Percentiles rank a stretch among this genome's conserved stretches.
phyloP scores from a whole-genome alignment of 1,284 basidiomycete species.

The Anthracocystis setariae region DNA sequence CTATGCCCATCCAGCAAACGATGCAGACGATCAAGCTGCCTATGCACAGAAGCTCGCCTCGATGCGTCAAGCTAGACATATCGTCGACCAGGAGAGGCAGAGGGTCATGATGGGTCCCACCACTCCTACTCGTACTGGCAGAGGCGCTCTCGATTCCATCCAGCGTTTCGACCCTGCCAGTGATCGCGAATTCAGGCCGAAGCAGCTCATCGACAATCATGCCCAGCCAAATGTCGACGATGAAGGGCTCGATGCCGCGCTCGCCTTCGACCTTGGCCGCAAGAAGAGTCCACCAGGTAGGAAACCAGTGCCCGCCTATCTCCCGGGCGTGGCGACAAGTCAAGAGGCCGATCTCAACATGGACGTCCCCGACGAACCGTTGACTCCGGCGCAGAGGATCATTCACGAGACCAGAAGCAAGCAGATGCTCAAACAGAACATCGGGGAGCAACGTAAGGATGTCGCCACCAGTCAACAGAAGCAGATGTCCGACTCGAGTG shows the following conservation, averaged over 20 bases:
- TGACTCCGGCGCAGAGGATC: constrained; percentile 61
- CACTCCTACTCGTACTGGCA: constrained; percentile 10
- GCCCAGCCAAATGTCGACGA: not conserved
- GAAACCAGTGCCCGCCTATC: constrained; percentile 47
- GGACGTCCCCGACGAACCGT: constrained; percentile 17
- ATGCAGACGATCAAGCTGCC: constrained; percentile 54
- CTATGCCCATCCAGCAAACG: constrained; percentile 10
- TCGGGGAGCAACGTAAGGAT: constrained; percentile 33
- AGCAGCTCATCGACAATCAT: constrained; percentile 30
- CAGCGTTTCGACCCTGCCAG: constrained; percentile 26
- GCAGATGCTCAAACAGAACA: constrained; percentile 46
- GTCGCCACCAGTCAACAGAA: constrained; percentile 10
- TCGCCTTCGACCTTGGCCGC: constrained; percentile 23
- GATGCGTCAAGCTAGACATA: constrained; percentile 55
- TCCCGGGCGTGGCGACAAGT: constrained; percentile 4
- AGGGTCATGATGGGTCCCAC: constrained; percentile 28
- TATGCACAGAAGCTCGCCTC: constrained; percentile 52
- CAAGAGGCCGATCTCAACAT: not conserved
- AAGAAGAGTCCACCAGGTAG: constrained; percentile 52
- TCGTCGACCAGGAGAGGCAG: constrained; percentile 60
- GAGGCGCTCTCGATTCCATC: not conserved
- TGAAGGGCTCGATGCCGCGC: constrained; percentile 17
- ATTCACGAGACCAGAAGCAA: constrained; percentile 58
- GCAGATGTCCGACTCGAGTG: constrained; percentile 3
- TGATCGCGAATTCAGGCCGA: constrained; percentile 27